Base-by-base conservation (phyloP, 768 basidiomycete genomes). In the Mycena rosella region DNA sequence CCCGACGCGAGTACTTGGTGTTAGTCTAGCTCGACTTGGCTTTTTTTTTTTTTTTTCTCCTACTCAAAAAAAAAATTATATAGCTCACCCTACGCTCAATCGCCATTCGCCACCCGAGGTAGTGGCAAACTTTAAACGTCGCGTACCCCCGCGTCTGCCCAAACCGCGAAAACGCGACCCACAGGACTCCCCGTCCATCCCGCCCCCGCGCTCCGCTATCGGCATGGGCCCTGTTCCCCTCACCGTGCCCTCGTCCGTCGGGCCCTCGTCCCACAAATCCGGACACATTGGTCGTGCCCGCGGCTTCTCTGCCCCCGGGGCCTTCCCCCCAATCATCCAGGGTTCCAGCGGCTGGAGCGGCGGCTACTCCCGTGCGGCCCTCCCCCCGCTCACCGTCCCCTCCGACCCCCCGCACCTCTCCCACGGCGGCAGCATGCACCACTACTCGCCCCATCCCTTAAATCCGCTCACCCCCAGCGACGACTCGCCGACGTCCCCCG, bases 1-100 rank as follows among this genome's bases (percentile, higher is more conserved):
- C 95, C 95, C 69, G 96, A 98, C 82, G 96, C 95, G 17, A 96
- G 94, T 79, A 96, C 95, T 69, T 98, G 96, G 96, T 96, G 95
- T 96, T 84, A 78, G 95, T 88, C 17, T n/a, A n/a, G n/a, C n/a
- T n/a, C n/a, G n/a, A n/a, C n/a, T n/a, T 40, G 38, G 4, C 44
- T 45, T 45, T 45, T 45, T 22, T 40, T 40, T 40, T 34, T 11
- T 34, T 34, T 34, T 57, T 59, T 65, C 59, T 58, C 29, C 4
- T 6, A 2, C 45, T 18, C 42, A 6, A n/a, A 18, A n/a, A 44
- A 44, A 44, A 44, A 2, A n/a, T 7, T n/a, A 20, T 7, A 62
- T 77, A 95, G 95, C 96, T 7, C 96, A 98, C 73, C 94, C 94
- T 9, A 95, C 93, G 40, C 89, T 98, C 74, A 95, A 94, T 79